Evolutionary conservation across 2,329 filamentous ascomycete genomes (phyloP).

Genomic region (Apiospora pterosperma): DNA sequence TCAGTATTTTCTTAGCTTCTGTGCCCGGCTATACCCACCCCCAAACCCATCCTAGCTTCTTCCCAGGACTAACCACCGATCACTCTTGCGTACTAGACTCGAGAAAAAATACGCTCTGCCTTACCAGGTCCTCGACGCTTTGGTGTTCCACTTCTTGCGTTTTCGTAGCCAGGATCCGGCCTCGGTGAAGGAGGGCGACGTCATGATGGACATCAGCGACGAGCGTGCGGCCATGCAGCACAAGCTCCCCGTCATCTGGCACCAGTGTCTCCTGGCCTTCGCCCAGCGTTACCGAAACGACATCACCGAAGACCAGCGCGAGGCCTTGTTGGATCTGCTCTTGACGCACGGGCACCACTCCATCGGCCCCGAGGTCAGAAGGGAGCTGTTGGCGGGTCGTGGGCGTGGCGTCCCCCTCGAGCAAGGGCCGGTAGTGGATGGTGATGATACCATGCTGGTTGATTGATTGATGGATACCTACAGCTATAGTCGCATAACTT

Average conservation of each 20-base stretch:
- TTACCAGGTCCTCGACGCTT: constrained; percentile 87
- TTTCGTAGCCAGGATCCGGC: constrained; percentile 71
- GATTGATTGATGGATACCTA: constrained; percentile 29
- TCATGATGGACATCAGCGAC: constrained; percentile 52
- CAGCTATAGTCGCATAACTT: constrained; percentile 5
- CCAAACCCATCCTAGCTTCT: too few species aligned
- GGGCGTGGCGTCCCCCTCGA: constrained; percentile 74
- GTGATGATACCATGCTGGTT: constrained; percentile 90
- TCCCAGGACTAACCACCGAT: neutral
- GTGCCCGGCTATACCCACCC: neutral
- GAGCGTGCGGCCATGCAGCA: constrained; percentile 47
- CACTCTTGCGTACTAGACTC: constrained; percentile 31
- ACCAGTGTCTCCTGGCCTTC: constrained; percentile 89
- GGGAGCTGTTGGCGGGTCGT: constrained; percentile 83
- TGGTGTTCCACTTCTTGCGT: constrained; percentile 95
- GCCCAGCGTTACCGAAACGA: constrained; percentile 94
- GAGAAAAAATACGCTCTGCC: constrained; percentile 98
- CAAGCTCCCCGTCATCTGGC: constrained; percentile 91
- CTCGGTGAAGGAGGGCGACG: constrained; percentile 50
- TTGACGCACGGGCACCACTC: constrained; percentile 79
- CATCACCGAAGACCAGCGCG: constrained; percentile 91
- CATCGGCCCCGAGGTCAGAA: constrained; percentile 87
- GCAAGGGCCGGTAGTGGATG: constrained; percentile 55
- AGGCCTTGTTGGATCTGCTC: constrained; percentile 84
- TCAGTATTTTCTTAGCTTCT: constrained; percentile 13